Conservation (phyloP, 2,329 filamentous ascomycete species). For the Aspergillus viridinutans region DNA sequence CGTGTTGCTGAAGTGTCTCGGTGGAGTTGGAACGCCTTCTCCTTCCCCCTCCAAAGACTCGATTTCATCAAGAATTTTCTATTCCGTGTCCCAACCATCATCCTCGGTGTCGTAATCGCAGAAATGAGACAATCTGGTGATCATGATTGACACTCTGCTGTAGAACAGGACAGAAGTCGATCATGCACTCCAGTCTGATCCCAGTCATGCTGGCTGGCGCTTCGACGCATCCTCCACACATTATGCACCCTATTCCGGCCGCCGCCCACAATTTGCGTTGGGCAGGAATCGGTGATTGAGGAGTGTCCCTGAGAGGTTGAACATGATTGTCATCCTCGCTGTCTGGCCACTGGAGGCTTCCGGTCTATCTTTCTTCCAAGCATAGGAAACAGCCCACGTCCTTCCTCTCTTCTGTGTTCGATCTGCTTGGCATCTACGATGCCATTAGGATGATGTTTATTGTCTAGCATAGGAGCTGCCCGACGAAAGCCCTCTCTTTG, state of each 20-base stretch:
- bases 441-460: background rate
- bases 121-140: background rate
- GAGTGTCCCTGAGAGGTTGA: background rate
- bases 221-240: constrained; percentile 19
- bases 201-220: constrained; percentile 10
- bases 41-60: background rate
- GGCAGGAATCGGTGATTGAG: constrained; percentile 26
- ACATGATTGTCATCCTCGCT: background rate
- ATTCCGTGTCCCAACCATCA: background rate
- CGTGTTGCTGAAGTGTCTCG: background rate
- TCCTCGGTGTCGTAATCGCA: background rate
- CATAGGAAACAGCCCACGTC: background rate
- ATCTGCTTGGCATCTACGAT: background rate
- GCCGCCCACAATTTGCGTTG: constrained; percentile 18
- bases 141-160: background rate
- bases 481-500: background rate
- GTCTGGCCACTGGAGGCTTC: constrained; percentile 1
- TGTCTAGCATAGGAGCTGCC: background rate
- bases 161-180: background rate
- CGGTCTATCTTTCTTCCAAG: constrained; percentile 17
- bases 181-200: constrained; percentile 4
- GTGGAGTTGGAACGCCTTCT: background rate
- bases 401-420: background rate
- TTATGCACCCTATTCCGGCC: constrained; percentile 20
- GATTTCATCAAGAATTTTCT: background rate